Evolutionary conservation across 2,329 filamentous ascomycete genomes (phyloP), one percentile per base, ranked within the genome.

Genomic region (Ceratocystis ficicola): DNA sequence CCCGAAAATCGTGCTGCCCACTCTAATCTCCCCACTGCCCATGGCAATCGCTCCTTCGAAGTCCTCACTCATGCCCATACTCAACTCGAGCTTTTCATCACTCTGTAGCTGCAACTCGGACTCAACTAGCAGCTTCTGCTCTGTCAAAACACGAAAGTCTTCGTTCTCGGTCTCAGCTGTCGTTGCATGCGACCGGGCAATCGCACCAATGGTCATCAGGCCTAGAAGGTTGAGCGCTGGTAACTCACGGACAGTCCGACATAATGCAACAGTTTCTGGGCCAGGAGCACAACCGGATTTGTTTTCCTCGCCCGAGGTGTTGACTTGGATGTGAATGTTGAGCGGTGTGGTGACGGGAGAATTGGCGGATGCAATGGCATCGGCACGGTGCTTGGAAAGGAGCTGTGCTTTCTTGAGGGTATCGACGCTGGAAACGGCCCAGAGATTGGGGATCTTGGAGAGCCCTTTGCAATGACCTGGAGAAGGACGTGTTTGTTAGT

Each of bases 31-130:
- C 70, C 84, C 81, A 76, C 92, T 96, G 0, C 94, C 94, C 78
- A 90, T 78, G 12, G 76, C 77, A 72, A 97, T 86, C 0, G 94
- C 94, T 6, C 87, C 88, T 78, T 96, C 92, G 74, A 93, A 99
- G 75, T 99, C 94, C 72, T 90, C 86, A 73, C 91, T 96, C 94
- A 99, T 99, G 5, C 93, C 93, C 93, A 99, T 99, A 76, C 92
- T 96, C 76, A 97, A 75, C 78, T 96, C 91, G 71, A 96, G 73
- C n/a, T 67, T 69, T 68, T 81, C 55, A 4, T 52, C 60, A 22
- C 80, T 76, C 17, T 79, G 73, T 62, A 77, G 65, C 0, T 72
- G 73, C 22, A 79, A 71, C 68, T 77, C 86, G 72, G 76, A 72
- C 1, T 80, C 83, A 1, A 96, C 84, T 15, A 83, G 75, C 73